phyloP scores from a whole-genome alignment of 805 yeast genomes.

The Cyberlindnera samutprakarnensis region DNA sequence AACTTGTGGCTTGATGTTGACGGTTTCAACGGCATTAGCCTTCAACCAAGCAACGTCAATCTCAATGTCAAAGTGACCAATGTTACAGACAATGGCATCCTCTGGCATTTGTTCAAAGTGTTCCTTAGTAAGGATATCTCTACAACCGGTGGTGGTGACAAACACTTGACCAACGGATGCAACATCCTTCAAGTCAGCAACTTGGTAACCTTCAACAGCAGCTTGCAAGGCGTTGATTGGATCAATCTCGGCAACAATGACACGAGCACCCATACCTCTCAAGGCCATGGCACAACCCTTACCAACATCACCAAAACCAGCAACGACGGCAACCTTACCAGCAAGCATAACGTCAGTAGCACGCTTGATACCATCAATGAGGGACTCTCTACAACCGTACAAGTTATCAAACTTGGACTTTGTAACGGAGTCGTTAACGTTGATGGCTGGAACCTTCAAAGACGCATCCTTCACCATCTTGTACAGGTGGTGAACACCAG shows the following conservation, averaged over 20 bases:
- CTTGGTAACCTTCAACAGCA: constrained; percentile 98
- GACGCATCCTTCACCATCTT: constrained; percentile 82
- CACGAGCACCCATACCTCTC: constrained; percentile 99
- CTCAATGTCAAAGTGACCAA: constrained; percentile 99
- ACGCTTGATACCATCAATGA: constrained; percentile 98
- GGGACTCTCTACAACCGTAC: constrained; percentile 99
- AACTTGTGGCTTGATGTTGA: constrained; percentile 98
- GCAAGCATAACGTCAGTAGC: constrained; percentile 99
- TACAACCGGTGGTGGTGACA: constrained; percentile 99
- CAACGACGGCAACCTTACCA: constrained; percentile 98
- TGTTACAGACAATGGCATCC: constrained; percentile 99
- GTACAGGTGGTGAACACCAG: constrained; percentile 99
- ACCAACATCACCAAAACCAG: constrained; percentile 99
- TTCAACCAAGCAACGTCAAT: constrained; percentile 99
- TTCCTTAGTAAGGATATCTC: constrained; percentile 88
- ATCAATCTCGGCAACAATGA: constrained; percentile 92
- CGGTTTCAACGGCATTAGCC: constrained; percentile 86
- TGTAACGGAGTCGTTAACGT: constrained; percentile 98
- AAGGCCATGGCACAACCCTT: constrained; percentile 99
- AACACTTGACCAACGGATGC: constrained; percentile 91
- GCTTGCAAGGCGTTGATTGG: constrained; percentile 99
- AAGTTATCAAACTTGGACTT: constrained; percentile 99
- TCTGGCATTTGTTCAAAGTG: constrained; percentile 94
- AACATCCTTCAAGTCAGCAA: constrained; percentile 90
- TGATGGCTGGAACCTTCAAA: constrained; percentile 98